These are phyloP conservation scores for Rosellinia necatrix DNA, from an alignment of 2,329 filamentous ascomycete genomes.

Conservation along the genomic window DNA sequence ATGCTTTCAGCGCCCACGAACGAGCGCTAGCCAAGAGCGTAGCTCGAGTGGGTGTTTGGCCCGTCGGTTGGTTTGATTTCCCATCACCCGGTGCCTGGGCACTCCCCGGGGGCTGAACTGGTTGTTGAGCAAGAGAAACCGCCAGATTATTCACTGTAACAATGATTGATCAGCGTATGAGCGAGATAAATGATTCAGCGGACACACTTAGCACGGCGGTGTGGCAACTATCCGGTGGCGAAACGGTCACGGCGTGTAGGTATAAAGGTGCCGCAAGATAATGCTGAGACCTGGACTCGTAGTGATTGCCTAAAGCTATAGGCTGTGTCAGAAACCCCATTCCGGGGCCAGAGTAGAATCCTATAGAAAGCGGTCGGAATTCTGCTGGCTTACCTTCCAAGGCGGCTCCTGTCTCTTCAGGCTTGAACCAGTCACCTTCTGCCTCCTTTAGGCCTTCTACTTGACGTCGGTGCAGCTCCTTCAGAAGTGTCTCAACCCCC, in stretches of 20 bases:
- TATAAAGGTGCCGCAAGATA: conserved; percentile 86
- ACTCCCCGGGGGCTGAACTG: conserved; percentile 44
- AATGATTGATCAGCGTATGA: conserved; percentile 27
- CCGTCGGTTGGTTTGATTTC: conserved; percentile 37
- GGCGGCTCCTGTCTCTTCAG: conserved; percentile 73
- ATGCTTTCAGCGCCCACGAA: conserved; percentile 79
- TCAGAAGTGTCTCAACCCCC: conserved; percentile 79
- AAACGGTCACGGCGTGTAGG: conserved; percentile 78
- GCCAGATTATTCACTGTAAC: conserved; percentile 77
- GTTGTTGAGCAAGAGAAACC: conserved; percentile 72
- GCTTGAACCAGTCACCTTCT: conserved; percentile 72
- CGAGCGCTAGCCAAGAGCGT: conserved; percentile 71
- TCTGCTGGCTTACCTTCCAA: conserved; percentile 61
- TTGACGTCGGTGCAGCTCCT: conserved; percentile 72
- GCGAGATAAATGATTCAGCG: conserved; percentile 17
- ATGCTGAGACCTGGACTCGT: conserved; percentile 73
- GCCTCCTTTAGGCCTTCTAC: conserved; percentile 70
- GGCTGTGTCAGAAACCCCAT: conserved; percentile 34
- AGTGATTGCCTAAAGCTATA: conserved; percentile 73
- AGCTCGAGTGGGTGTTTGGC: conserved; percentile 54
- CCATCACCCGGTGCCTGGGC: conserved; percentile 36
- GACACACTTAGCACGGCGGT: conserved; percentile 74
- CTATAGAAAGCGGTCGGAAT: neutral
- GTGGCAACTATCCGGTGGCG: conserved; percentile 69
- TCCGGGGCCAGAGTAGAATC: neutral